Conservation (phyloP, 225 moss, liverwort and hornwort species). For the Neckera pumila region DNA sequence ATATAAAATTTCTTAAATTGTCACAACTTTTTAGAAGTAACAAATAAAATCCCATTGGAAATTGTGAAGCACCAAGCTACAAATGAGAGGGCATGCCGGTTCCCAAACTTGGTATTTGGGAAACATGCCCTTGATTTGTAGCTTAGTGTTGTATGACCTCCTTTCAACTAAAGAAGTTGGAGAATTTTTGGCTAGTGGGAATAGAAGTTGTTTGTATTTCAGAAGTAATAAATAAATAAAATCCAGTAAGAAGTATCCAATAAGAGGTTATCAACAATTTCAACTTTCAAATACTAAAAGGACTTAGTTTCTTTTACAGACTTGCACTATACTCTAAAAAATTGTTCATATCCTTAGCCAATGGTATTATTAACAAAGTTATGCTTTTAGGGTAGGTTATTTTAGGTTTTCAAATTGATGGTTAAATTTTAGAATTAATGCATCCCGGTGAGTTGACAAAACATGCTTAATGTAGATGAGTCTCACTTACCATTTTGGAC, state of each 20-base stretch:
- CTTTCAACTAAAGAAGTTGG: background rate
- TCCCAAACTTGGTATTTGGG: fast-evolving
- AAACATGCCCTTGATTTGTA: background rate
- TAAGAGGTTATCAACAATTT: too few relatives aligned
- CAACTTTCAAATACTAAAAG: background rate
- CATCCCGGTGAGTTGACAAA: background rate
- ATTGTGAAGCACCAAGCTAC: background rate
- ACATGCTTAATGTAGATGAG: background rate
- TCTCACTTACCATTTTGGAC: background rate
- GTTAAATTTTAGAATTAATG: background rate
- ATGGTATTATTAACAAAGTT: too few relatives aligned
- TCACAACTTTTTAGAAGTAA: too few relatives aligned
- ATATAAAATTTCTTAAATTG: background rate
- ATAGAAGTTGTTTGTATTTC: background rate
- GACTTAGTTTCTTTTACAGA: background rate
- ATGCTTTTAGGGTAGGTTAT: background rate
- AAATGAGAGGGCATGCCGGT: background rate
- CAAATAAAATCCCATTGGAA: background rate
- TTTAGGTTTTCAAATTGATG: background rate
- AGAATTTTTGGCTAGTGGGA: fast-evolving
- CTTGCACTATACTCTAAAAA: too few relatives aligned
- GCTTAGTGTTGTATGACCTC: fast-evolving
- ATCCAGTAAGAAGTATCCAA: too few relatives aligned
- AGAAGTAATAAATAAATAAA: background rate
- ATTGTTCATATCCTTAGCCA: background rate